Evolutionary conservation across 2,329 filamentous ascomycete genomes (phyloP), one percentile per base, ranked within the genome.

Genomic region (Stemphylium vesicarium): DNA sequence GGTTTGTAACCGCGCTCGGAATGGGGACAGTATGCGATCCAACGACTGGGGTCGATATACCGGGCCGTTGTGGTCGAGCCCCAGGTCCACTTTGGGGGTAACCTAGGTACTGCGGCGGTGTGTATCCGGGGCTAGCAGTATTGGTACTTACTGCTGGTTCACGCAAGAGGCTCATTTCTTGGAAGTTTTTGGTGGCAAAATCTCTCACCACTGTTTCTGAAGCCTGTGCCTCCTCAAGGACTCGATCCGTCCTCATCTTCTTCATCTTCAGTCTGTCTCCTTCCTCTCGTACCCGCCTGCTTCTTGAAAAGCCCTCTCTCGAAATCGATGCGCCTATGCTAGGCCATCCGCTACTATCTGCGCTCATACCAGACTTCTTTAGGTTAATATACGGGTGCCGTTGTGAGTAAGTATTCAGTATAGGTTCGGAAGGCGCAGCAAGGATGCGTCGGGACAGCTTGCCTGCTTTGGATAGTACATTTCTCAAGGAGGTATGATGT

Each of bases 371-470:
- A 3, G n/a, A 5, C 3, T 20, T 29, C 13, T 31, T 26, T 2
- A 3, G n/a, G 10, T 26, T 20, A 9, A 20, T 4, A 2, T 40
- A 47, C 11, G 50, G 46, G 4, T 59, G 32, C 6, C 45, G 52
- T 9, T 20, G 48, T n/a, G 60, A 60, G 26, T 43, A 43, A 7
- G 57, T 59, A 20, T 63, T 63, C 2, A 49, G 39, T 8, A 49
- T 50, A 13, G 50, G 39, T 15, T 60, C 48, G 2, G 50, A 52
- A 2, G 64, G 59, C 15, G 53, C 52, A 8, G 57, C 49, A n/a
- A 68, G 54, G 6, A 65, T 24, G 18, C 50, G 55, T 11, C 65
- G 60, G 5, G 54, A 35, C 4, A 62, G 45, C 41, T 48, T 62
- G 37, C 54, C 53, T 2, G 43, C 45, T 9, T 45, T 50, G 15